Base-by-base conservation (phyloP, 2,329 filamentous ascomycete genomes). In the Achaetomium macrosporum region DNA sequence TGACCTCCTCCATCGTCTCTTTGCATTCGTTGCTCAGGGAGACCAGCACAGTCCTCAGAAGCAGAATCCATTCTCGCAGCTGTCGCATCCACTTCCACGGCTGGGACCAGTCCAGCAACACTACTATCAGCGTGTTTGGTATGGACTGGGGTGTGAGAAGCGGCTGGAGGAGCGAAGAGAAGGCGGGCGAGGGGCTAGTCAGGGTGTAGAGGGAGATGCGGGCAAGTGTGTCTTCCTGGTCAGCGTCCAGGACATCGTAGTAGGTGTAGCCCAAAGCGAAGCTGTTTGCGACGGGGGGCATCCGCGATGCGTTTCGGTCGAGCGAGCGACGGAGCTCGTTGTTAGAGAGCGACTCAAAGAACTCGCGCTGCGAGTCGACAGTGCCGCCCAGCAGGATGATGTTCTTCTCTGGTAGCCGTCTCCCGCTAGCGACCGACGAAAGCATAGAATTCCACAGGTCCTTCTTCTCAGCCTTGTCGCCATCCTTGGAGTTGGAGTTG, bases 391-490 rank as follows among this genome's bases (percentile, higher is more conserved):
- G 73, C 19, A 96, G 84, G 40, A 96, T 73, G 57, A 96, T 73
- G 68, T 91, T 95, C 79, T 96, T 96, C 72, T 96, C 90, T 6
- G 90, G 89, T 64, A 96, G 74, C 62, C 87, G 82, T 76, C 93
- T 95, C 61, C 88, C 90, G 71, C 88, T 95, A 63, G 91, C 90
- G 62, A 93, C 91, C 49, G 83, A 85, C 70, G 95, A 89, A 61
- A 96, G 78, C 87, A 96, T 89, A 42, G 89, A 90, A 56, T 87
- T 91, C 92, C 92, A 96, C 71, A 96, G 85, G 67, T 95, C 89
- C 71, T 88, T 89, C 73, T 89, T 91, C 59, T 85, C 85, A 3
- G 50, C 17, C 63, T 87, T 56, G 43, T 59, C 85, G 70, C 75
- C 79, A 72, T 81, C 79, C 59, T 77, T 78, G 63, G 72, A 72